Conservation (phyloP, 495 filamentous ascomycete species). For the Annulohypoxylon bovei region DNA sequence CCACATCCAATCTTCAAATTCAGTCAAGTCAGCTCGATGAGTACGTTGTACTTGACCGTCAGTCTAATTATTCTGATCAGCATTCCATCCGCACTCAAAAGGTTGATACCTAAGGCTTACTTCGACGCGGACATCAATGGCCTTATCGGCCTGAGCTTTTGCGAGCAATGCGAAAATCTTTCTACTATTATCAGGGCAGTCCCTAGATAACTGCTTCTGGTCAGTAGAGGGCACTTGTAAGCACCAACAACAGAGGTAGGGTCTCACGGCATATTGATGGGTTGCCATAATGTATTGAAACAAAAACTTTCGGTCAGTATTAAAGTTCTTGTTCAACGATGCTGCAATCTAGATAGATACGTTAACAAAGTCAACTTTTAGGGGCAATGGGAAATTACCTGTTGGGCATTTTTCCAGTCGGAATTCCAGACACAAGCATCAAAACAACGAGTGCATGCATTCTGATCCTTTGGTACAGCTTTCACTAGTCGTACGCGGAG, state of each 20-base stretch:
- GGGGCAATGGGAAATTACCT: slow-evolving; percentile 39
- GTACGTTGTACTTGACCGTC: neutral
- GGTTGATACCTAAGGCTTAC: slow-evolving; percentile 32
- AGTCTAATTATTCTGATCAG: slow-evolving; percentile 13
- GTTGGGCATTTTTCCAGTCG: slow-evolving; percentile 60
- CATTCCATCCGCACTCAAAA: neutral
- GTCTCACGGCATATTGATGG: slow-evolving; percentile 55
- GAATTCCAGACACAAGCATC: slow-evolving; percentile 56
- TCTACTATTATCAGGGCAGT: slow-evolving; percentile 49
- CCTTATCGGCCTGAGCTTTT: slow-evolving; percentile 54
- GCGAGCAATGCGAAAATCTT: slow-evolving; percentile 55
- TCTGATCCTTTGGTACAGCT: slow-evolving; percentile 52
- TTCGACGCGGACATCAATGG: slow-evolving; percentile 52
- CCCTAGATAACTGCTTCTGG: slow-evolving; percentile 47
- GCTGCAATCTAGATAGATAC: slow-evolving; percentile 51
- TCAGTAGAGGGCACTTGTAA: slow-evolving; percentile 31
- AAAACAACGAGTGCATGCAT: slow-evolving; percentile 49
- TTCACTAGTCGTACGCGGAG: slow-evolving; percentile 56
- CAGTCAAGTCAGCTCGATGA: slow-evolving; percentile 1
- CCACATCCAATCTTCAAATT: slow-evolving; percentile 37
- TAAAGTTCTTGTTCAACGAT: slow-evolving; percentile 53
- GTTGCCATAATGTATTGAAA: slow-evolving; percentile 58
- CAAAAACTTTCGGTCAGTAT: slow-evolving; percentile 51
- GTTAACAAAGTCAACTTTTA: neutral
- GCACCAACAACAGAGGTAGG: neutral